A percentile compares a stretch with the other conserved stretches of the same genome.
Conservation (phyloP, 192 early-diverging fungal species). For the Mortierella antarctica region DNA sequence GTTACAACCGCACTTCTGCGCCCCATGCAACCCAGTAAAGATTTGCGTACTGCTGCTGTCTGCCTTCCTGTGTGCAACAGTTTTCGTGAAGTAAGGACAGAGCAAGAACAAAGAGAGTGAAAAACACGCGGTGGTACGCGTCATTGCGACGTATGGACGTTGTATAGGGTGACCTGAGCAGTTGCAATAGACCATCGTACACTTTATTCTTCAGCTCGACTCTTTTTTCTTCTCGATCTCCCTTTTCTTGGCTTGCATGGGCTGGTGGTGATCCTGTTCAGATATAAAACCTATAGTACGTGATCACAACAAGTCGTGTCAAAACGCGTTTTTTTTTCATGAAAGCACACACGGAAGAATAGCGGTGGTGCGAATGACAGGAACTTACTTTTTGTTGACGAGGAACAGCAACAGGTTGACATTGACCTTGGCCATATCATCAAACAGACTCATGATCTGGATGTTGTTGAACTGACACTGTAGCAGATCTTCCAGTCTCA, state of each 20-base stretch:
- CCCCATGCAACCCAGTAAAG: too few species aligned
- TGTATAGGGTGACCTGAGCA: too few species aligned
- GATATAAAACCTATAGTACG: not conserved
- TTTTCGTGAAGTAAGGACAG: too few species aligned
- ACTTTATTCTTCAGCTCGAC: not conserved
- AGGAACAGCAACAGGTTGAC: slow-evolving; percentile 95
- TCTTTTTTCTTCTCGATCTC: not conserved
- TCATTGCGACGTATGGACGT: too few species aligned
- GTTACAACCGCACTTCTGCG: too few species aligned
- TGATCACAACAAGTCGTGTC: not conserved
- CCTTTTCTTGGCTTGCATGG: not conserved
- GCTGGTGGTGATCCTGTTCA: not conserved
- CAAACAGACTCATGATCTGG: slow-evolving; percentile 91
- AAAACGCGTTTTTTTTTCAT: not conserved
- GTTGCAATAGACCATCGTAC: too few species aligned
- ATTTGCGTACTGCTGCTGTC: too few species aligned
- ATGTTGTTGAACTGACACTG: slow-evolving; percentile 95
- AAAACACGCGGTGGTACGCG: not conserved
- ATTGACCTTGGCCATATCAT: slow-evolving; percentile 93
- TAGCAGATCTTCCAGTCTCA: slow-evolving; percentile 92
- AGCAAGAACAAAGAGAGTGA: not conserved
- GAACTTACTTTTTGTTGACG: slow-evolving; percentile 94
- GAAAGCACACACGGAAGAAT: not conserved
- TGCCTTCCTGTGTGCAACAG: too few species aligned
- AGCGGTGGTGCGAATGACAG: not conserved